phyloP scores from a whole-genome alignment of 2,329 filamentous ascomycete species.

The Diplodia scrobiculata region DNA sequence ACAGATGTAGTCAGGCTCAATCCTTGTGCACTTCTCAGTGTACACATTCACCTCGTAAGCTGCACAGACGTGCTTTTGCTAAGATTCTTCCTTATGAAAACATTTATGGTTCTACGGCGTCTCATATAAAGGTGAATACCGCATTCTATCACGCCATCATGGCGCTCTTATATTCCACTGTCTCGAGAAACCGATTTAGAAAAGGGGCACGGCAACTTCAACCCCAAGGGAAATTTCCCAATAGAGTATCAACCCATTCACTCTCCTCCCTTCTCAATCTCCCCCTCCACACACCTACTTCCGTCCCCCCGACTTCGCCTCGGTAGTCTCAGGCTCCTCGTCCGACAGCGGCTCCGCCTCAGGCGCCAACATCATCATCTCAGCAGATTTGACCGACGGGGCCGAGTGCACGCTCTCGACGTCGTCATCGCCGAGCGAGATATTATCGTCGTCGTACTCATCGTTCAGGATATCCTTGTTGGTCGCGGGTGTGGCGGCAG shows the following conservation, averaged over 20 bases:
- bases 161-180: background rate
- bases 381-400: background rate
- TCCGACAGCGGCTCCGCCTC: constrained; percentile 17
- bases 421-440: constrained; percentile 1
- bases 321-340: constrained; percentile 5
- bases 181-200: background rate
- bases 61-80: no score
- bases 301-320: no score
- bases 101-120: no score
- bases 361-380: constrained; percentile 21
- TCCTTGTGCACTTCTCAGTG: no score
- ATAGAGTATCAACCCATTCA: background rate
- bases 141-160: background rate
- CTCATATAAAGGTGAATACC: background rate
- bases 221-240: background rate
- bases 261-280: background rate
- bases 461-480: background rate
- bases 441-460: constrained; percentile 7
- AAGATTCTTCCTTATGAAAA: no score
- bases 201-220: background rate
- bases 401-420: constrained; percentile 7
- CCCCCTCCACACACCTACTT: background rate
- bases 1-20: no score
- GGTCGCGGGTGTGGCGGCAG: background rate
- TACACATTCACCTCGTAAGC: no score